A percentile compares a stretch with the other conserved stretches of the same genome.
phyloP scores from a whole-genome alignment of 768 basidiomycete genomes.

The Vararia minispora region DNA sequence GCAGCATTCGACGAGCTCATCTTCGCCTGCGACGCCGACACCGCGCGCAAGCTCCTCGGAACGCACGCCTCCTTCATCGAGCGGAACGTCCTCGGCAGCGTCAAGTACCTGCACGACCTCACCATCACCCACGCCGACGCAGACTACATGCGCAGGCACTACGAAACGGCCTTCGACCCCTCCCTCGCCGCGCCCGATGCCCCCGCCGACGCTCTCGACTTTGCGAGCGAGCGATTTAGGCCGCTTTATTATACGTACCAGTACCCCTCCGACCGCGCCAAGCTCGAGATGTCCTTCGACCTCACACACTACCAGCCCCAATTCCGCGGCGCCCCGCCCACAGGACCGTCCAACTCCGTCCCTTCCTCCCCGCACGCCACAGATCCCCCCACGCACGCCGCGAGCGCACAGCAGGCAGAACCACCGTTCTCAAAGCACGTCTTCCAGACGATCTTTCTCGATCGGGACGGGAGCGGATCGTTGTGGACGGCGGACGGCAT shows the following conservation, averaged over 20 bases:
- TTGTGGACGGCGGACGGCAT: conserved; percentile 35
- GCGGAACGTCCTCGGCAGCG: conserved; percentile 28
- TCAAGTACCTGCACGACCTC: conserved; percentile 36
- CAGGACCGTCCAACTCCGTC: no score
- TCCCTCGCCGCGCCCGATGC: conserved; percentile 18
- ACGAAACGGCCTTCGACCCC: conserved; percentile 27
- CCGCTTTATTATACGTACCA: conserved; percentile 37
- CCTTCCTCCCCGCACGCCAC: no score
- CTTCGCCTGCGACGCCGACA: conserved; percentile 32
- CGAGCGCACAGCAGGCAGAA: conserved; percentile 7
- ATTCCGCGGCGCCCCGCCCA: conserved; percentile 22
- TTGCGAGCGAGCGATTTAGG: conserved; percentile 28
- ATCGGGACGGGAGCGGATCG: conserved; percentile 26
- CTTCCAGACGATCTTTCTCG: conserved; percentile 41
- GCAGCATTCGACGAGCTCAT: conserved; percentile 32
- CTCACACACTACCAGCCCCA: conserved; percentile 37
- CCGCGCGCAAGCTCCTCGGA: conserved; percentile 30
- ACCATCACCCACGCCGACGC: conserved; percentile 40
- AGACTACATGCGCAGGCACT: conserved; percentile 37
- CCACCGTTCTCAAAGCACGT: conserved; percentile 30
- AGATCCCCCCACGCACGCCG: conserved; percentile 9
- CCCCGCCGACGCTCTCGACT: conserved; percentile 20
- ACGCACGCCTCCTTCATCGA: conserved; percentile 28
- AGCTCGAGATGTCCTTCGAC: conserved; percentile 44
- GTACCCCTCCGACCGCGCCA: conserved; percentile 30